Evolutionary conservation across 2,329 filamentous ascomycete species (phyloP), one percentile per base, ranked within the genome.

Genomic region (Cytospora leucostoma): DNA sequence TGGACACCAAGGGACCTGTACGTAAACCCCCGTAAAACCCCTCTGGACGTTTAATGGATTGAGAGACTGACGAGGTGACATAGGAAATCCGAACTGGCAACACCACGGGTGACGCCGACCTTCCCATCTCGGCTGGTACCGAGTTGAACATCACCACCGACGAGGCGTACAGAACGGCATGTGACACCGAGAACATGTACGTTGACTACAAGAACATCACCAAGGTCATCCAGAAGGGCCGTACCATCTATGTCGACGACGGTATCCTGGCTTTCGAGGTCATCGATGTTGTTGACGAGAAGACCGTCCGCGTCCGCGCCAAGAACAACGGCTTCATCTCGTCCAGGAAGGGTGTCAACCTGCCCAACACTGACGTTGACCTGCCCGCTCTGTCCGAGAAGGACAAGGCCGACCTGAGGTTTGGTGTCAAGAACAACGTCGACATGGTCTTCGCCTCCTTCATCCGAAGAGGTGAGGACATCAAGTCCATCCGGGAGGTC

Each of bases 201-300:
- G 90, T 98, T 74, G 94, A 98, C 84, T 98, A 99, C 86, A 96
- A 96, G 88, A 99, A 99, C 85, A 98, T 99, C 80, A 97, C 94
- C 80, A 97, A 96, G 83, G 95, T 99, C 72, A 98, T 99, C 74
- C 80, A 91, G 76, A 83, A 86, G 65, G 95, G 94, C 74, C 93
- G 95, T 73, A 89, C 90, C 78, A 96, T 99, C 84, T 99, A 96
- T 80, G 95, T 99, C 72, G 95, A 99, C 74, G 95, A 99, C 74
- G 95, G 95, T 79, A 94, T 99, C 70, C 89, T 98, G 71, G 96
- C 94, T 33, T 98, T 99, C 72, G 90, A 97, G 75, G 95, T 99
- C 67, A 78, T 97, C 70, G 86, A 92, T 75, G 84, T 99, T 71
- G 84, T 91, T 68, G 91, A 99, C 75, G 90, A 94, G 55, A 84